Evolutionary conservation across 345 rosid species (phyloP), one percentile per base, ranked within the genome.

Genomic region (Lumnitzera littorea): DNA sequence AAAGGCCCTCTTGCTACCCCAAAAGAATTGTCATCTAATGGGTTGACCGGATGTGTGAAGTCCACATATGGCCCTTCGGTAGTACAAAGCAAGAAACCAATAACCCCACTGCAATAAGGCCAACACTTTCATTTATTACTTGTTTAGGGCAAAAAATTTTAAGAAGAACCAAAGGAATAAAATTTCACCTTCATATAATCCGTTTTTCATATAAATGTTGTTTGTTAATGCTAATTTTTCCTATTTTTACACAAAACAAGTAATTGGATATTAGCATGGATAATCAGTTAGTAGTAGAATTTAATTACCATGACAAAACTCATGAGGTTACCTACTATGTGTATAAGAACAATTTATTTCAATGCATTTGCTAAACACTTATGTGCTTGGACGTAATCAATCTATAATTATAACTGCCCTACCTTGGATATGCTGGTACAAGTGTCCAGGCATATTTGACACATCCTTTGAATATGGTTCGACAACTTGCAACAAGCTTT

Each of bases 31-130:
- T 61, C 36, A 54, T 75, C 80, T 10, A 82, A 62, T 2, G 80
- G 70, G 67, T 76, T 79, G 16, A 80, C 68, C 2, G 89, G 85
- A 56, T 68, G 60, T 51, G 66, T 78, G 81, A 86, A 81, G 64
- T 86, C 85, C 23, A 86, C 87, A 12, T 59, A 27, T 51, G 89
- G 82, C 13, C 89, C 92, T 58, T 83, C 87, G 0, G 78, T 86
- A 16, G 92, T 79, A 73, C 92, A 86, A 20, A 86, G 87, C 84
- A 86, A 68, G 78, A 79, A 81, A 52, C 92, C 89, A 25, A 83
- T 86, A 15, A 81, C 87, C 13, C 92, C 92, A 63, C 89, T 83
- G 85, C 15, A 66, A 67, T 46, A n/a, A 41, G 12, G 55, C 24
- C 15, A 48, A 48, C n/a, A 61, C 9, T 36, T 27, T 27, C 3